Conservation (phyloP, 2,329 filamentous ascomycete species). For the Fusarium kyushuense region DNA sequence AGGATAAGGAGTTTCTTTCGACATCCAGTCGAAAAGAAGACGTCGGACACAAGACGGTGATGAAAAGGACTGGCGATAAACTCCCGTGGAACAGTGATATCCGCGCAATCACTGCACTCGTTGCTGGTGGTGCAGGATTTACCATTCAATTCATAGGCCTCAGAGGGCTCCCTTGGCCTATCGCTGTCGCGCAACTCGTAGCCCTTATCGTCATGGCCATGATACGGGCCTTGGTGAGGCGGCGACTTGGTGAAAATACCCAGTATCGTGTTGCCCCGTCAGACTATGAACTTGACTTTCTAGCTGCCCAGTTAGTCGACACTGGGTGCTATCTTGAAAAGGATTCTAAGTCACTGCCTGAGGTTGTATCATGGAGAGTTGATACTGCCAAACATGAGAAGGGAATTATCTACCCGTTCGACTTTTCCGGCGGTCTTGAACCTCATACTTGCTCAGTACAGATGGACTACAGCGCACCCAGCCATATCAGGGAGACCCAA, state of each 20-base stretch:
- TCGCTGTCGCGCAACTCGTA: neutral
- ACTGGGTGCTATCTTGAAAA: neutral
- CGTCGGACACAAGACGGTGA: too few relatives aligned
- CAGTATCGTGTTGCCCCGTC: neutral
- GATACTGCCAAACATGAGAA: neutral
- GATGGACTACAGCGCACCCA: too few relatives aligned
- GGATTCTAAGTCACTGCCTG: neutral
- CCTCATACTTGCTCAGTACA: too few relatives aligned
- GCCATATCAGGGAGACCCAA: too few relatives aligned
- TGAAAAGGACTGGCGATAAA: too few relatives aligned
- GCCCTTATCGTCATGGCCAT: neutral
- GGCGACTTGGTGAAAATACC: neutral
- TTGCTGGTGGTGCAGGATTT: neutral
- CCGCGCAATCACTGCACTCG: fast-evolving
- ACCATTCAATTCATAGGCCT: neutral
- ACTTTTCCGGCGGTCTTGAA: neutral
- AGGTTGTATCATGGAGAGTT: neutral
- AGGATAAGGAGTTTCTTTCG: fast-evolving
- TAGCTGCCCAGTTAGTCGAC: neutral
- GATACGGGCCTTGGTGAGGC: neutral
- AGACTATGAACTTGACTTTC: neutral
- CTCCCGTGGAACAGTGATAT: neutral
- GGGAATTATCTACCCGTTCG: neutral
- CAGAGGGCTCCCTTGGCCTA: neutral
- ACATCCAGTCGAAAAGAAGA: neutral